phyloP scores from a whole-genome alignment of 306 rosid species.

The Rosa persica region DNA sequence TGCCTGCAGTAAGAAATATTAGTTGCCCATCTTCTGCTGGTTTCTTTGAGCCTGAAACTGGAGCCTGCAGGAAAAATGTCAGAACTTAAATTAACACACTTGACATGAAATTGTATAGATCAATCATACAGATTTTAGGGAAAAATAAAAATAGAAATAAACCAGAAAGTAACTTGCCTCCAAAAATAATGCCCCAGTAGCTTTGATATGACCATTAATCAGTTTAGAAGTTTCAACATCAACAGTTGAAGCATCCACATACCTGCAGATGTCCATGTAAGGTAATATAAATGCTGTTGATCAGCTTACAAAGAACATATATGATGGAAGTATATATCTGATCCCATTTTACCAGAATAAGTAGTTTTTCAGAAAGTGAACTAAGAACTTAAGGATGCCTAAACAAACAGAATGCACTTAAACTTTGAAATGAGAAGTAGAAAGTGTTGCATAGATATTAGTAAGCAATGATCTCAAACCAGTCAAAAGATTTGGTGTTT shows the following conservation, averaged over 20 bases:
- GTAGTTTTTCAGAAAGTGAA: slow-evolving; percentile 3
- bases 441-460: not conserved
- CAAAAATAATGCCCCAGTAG: slow-evolving; percentile 83
- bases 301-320: slow-evolving; percentile 19
- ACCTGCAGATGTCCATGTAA: slow-evolving; percentile 47
- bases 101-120: not conserved
- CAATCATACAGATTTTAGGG: slow-evolving; percentile 11
- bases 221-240: slow-evolving; percentile 75
- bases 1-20: slow-evolving; percentile 97
- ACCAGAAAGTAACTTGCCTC: slow-evolving; percentile 49
- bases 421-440: not conserved
- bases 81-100: slow-evolving; percentile 19
- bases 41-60: slow-evolving; percentile 94
- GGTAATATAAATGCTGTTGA: slow-evolving; percentile 17
- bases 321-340: not conserved
- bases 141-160: not conserved
- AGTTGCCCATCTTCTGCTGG: slow-evolving; percentile 98
- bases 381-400: not conserved
- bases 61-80: slow-evolving; percentile 59
- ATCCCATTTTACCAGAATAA: not conserved
- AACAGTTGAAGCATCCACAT: slow-evolving; percentile 92
- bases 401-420: slow-evolving; percentile 1
- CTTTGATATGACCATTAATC: slow-evolving; percentile 57
- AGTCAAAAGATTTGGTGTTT: not conserved
- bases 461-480: not conserved